These are phyloP conservation scores for Phytomonas francai DNA, from an alignment of 208 protist species.

Conservation along the genomic window DNA sequence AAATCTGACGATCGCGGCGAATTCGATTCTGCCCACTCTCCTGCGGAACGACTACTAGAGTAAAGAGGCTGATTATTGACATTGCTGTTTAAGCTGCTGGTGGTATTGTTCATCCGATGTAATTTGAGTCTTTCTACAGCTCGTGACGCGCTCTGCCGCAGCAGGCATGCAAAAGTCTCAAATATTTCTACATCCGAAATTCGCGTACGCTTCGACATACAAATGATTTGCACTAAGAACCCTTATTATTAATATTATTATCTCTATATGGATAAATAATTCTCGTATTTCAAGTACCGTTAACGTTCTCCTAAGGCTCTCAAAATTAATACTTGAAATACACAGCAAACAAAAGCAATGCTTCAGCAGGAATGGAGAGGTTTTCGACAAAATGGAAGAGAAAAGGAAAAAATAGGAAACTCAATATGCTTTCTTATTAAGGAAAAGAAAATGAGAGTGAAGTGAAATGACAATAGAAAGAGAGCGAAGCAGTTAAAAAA, in stretches of 20 bases:
- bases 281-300: neutral
- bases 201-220: slow-evolving; percentile 27
- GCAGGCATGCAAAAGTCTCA: slow-evolving; percentile 52
- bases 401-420: slow-evolving; percentile 8
- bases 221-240: neutral
- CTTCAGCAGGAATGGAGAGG: neutral
- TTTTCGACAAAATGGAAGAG: slow-evolving; percentile 4
- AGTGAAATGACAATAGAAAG: neutral
- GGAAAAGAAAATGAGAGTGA: slow-evolving; percentile 10
- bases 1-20: slow-evolving; percentile 8
- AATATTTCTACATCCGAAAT: slow-evolving; percentile 46
- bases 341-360: neutral
- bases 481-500: neutral
- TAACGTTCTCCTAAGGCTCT: neutral
- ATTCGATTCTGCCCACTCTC: neutral
- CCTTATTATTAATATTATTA: slow-evolving; percentile 10
- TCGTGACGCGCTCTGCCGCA: slow-evolving; percentile 62
- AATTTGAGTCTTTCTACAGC: slow-evolving; percentile 63
- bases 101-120: slow-evolving; percentile 21
- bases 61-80: neutral
- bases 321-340: neutral
- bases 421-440: neutral
- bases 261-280: slow-evolving; percentile 4
- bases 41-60: slow-evolving; percentile 1
- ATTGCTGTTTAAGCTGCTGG: neutral